Evolutionary conservation across 495 filamentous ascomycete genomes (phyloP).

Genomic region (Glutinoglossum americanum): DNA sequence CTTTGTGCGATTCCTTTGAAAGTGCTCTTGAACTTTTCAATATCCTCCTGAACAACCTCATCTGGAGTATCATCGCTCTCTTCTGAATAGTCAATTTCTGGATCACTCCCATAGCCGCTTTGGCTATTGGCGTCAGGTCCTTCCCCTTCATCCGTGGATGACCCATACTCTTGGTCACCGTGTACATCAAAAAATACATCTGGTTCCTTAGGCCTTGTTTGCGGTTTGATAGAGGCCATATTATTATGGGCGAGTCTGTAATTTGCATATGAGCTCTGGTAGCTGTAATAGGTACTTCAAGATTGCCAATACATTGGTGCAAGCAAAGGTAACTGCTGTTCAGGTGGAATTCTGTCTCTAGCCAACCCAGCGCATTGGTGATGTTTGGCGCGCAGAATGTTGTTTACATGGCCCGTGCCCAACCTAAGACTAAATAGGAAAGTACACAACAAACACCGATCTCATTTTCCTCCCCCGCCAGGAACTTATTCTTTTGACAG

Average conservation of each 20-base stretch:
- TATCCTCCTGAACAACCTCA: constrained; percentile 55
- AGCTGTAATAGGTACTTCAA: neutral
- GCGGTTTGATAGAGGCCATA: neutral
- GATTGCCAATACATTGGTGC: neutral
- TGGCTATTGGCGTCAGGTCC: constrained; percentile 9
- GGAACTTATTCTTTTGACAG: neutral
- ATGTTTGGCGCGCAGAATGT: neutral
- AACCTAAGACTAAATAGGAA: constrained; percentile 4
- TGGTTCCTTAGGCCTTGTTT: neutral
- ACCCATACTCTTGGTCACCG: neutral
- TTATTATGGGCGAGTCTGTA: neutral
- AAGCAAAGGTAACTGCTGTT: neutral
- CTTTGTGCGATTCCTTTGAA: constrained; percentile 65
- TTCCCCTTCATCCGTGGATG: constrained; percentile 22
- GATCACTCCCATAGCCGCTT: constrained; percentile 16
- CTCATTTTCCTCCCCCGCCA: neutral
- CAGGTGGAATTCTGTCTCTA: neutral
- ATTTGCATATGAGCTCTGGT: neutral
- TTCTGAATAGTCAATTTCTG: constrained; percentile 18
- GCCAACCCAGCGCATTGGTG: neutral
- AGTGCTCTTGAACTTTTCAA: constrained; percentile 56
- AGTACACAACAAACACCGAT: constrained; percentile 5
- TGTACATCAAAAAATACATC: constrained; percentile 1
- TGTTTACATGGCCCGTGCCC: constrained; percentile 1
- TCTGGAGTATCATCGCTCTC: constrained; percentile 45